Evolutionary conservation across 139 green algal genomes (phyloP).

Genomic region (Mychonastes homosphaera): DNA sequence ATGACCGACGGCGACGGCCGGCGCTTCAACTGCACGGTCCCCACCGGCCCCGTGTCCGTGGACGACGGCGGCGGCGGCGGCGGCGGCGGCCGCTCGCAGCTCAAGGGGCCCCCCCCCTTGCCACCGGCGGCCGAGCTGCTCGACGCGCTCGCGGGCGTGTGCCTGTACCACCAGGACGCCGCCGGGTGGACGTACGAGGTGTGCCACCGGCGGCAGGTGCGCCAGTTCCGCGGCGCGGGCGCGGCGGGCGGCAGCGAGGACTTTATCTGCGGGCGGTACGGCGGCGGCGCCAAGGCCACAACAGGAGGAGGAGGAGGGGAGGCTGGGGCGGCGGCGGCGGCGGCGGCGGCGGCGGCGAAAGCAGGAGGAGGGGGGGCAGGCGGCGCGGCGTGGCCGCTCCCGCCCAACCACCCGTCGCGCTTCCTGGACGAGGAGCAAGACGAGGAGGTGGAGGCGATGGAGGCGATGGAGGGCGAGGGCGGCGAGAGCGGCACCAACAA

Average conservation of each 20-base stretch:
- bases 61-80: background rate
- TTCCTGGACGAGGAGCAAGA: no score
- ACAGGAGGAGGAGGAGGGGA: background rate
- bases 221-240: conserved; percentile 62
- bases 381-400: background rate
- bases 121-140: background rate
- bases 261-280: background rate
- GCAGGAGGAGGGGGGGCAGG: background rate
- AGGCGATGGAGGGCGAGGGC: no score
- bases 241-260: no score
- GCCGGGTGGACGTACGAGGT: conserved; percentile 89
- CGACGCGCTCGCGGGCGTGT: conserved; percentile 7
- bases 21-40: conserved; percentile 19
- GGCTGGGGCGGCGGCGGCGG: background rate
- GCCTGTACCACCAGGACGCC: conserved; percentile 61
- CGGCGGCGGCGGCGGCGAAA: background rate
- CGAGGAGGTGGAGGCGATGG: no score
- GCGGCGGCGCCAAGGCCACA: background rate
- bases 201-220: conserved; percentile 63
- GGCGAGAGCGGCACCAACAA: no score
- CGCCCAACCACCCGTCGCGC: no score
- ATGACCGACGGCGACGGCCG: conserved; percentile 11
- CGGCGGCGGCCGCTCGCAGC: background rate
- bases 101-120: background rate
- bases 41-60: background rate